Evolutionary conservation across 495 filamentous ascomycete species (phyloP).

Genomic region (Mycothermus thermophilus): DNA sequence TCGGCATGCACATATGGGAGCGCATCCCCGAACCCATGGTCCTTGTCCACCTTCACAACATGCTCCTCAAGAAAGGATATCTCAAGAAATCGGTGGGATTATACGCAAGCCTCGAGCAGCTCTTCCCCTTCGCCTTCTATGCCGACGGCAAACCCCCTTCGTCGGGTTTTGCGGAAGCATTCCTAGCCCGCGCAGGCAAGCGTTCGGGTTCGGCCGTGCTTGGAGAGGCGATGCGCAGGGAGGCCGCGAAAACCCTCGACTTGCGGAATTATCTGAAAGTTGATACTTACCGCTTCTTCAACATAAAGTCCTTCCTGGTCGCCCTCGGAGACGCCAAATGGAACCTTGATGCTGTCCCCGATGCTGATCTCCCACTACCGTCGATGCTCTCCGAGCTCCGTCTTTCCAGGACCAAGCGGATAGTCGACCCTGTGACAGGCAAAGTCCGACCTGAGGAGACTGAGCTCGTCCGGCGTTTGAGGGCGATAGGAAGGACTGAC

Average conservation of each 20-base stretch:
- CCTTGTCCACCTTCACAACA: conserved; percentile 30
- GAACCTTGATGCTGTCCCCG: conserved; percentile 19
- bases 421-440: conserved; percentile 16
- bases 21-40: conserved; percentile 12
- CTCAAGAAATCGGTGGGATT: conserved; percentile 17
- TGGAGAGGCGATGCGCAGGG: no score
- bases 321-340: conserved; percentile 13
- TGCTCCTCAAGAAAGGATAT: conserved; percentile 28
- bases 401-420: conserved; percentile 14
- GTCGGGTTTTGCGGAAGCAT: conserved; percentile 15
- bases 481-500: neutral
- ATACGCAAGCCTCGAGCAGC: neutral
- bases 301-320: conserved; percentile 18
- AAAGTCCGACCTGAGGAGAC: conserved; percentile 16
- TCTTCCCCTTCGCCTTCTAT: conserved; percentile 15
- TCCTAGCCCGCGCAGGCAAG: no score
- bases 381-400: conserved; percentile 12
- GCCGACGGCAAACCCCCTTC: conserved; percentile 18
- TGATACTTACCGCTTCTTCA: conserved; percentile 18
- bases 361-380: conserved; percentile 13
- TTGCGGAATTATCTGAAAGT: conserved; percentile 1
- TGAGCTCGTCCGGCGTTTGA: conserved; percentile 16
- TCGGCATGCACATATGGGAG: conserved; percentile 22
- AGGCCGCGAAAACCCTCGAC: neutral
- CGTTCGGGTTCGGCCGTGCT: no score